Evolutionary conservation across 768 basidiomycete genomes (phyloP).

Genomic region (Neoboletus magnificus): DNA sequence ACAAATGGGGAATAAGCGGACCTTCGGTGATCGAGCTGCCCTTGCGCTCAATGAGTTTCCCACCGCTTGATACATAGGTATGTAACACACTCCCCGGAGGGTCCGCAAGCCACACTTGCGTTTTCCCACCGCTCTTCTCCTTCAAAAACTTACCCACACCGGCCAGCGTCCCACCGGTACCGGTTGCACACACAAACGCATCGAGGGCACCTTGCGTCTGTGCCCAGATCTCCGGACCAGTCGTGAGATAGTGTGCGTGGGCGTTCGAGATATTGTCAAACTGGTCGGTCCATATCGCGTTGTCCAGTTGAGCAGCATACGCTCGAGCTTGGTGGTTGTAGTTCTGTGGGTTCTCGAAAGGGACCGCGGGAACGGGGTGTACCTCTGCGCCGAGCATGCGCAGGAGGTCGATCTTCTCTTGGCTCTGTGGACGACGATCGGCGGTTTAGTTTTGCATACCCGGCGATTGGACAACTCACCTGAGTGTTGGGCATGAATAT

Average conservation of each 20-base stretch:
- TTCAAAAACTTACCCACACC: conserved; percentile 82
- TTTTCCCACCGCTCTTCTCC: conserved; percentile 73
- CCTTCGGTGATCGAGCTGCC: conserved; percentile 96
- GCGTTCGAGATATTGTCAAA: conserved; percentile 97
- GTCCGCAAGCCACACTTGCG: conserved; percentile 93
- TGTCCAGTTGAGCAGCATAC: conserved; percentile 66
- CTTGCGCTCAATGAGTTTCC: conserved; percentile 66
- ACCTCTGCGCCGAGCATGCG: conserved; percentile 98
- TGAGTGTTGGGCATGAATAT: conserved; percentile 99
- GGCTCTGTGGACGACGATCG: conserved; percentile 55
- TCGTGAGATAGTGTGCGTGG: conserved; percentile 79
- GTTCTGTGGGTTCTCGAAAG: conserved; percentile 91
- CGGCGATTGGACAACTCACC: conserved; percentile 36
- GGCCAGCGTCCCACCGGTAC: conserved; percentile 94
- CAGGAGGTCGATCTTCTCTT: conserved; percentile 97
- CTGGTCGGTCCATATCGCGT: conserved; percentile 96
- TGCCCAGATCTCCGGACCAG: conserved; percentile 96
- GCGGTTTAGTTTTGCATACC: not conserved
- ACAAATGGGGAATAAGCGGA: conserved; percentile 25
- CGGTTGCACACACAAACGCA: conserved; percentile 92
- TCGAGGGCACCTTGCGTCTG: conserved; percentile 79
- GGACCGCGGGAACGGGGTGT: conserved; percentile 91
- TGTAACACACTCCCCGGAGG: conserved; percentile 94
- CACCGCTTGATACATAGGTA: conserved; percentile 77
- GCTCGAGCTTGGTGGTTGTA: conserved; percentile 98